phyloP scores from a whole-genome alignment of 192 early-diverging fungal genomes.

The Podila horticola region DNA sequence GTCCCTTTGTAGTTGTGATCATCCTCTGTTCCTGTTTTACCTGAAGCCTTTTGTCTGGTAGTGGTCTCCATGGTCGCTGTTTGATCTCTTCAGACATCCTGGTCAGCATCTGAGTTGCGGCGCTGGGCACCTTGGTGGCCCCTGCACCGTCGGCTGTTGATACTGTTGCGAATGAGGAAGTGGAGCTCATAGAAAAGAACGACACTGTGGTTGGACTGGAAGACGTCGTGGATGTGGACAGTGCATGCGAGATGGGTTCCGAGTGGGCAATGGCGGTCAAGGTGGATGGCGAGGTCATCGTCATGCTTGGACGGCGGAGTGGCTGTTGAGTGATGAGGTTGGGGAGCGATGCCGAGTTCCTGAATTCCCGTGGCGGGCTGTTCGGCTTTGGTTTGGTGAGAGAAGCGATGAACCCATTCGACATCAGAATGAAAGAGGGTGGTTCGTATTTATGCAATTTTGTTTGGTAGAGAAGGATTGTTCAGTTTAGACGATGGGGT shows the following conservation, averaged over 20 bases:
- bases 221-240: not conserved
- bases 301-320: conserved; percentile 29
- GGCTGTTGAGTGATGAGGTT: conserved; percentile 47
- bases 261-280: conserved; percentile 5
- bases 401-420: conserved; percentile 24
- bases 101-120: conserved; percentile 29
- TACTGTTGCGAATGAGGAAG: not conserved
- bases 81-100: conserved; percentile 46
- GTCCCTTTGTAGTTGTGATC: conserved; percentile 30
- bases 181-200: not conserved
- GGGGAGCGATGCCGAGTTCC: conserved; percentile 13
- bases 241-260: not conserved
- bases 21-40: not conserved
- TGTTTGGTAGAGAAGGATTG: not conserved
- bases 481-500: no score
- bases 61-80: conserved; percentile 45
- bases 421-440: conserved; percentile 17
- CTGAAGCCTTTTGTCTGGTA: conserved; percentile 46
- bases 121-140: not conserved
- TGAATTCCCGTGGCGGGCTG: not conserved
- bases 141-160: not conserved
- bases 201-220: not conserved
- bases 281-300: conserved; percentile 2
- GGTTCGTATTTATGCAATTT: not conserved
- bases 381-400: conserved; percentile 21